These are phyloP conservation scores for Venturiaceae sp. DNA, from an alignment of 2,329 filamentous ascomycete species.

Conservation along the genomic window DNA sequence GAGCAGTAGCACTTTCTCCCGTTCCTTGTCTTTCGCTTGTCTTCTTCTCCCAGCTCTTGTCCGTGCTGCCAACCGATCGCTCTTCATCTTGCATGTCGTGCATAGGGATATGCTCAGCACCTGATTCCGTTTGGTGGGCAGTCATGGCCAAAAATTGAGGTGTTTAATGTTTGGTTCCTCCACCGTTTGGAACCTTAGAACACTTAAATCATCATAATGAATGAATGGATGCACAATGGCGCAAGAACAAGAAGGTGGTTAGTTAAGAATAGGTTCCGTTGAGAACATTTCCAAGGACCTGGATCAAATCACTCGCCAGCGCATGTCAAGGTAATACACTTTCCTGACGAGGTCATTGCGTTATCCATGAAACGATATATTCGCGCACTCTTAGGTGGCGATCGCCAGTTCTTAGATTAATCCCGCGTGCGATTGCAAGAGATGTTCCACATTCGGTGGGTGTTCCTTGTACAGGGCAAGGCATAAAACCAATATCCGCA, in stretches of 20 bases:
- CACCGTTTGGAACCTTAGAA: not conserved
- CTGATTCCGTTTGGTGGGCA: not conserved
- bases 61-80: too few relatives aligned
- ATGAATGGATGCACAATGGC: not conserved
- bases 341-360: not conserved
- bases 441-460: not conserved
- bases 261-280: not conserved
- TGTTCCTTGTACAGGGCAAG: not conserved
- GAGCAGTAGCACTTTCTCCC: not conserved
- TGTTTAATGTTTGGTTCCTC: not conserved
- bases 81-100: not conserved
- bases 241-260: not conserved
- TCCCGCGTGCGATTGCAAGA: not conserved
- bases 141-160: not conserved
- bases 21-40: not conserved
- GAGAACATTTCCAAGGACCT: not conserved
- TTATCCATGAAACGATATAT: not conserved
- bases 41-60: not conserved
- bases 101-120: not conserved
- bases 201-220: not conserved
- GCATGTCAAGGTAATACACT: not conserved
- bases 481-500: not conserved
- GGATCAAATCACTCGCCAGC: not conserved
- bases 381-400: not conserved
- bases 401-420: not conserved